phyloP scores from a whole-genome alignment of 345 rosid species.

The Angophora floribunda region DNA sequence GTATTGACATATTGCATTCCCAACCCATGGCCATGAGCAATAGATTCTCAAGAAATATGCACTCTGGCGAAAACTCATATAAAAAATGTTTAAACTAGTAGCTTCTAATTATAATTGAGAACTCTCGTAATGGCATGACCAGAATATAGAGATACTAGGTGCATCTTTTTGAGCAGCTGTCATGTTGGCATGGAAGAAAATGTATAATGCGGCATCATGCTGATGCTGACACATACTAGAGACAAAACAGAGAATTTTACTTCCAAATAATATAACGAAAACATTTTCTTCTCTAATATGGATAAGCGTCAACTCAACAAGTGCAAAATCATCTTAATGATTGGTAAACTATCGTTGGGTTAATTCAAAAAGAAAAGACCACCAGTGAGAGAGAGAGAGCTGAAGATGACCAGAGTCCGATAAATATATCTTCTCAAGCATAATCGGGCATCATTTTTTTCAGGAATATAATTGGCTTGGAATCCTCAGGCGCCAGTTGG shows the following conservation, averaged over 20 bases:
- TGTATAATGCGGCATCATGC: not conserved
- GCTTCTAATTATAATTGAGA: not conserved
- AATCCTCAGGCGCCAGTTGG: slow-evolving; percentile 50
- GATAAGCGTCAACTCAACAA: not conserved
- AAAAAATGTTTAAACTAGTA: not conserved
- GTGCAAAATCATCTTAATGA: not conserved
- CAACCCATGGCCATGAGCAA: not conserved
- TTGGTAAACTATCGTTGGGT: not conserved
- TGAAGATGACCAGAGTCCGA: not conserved
- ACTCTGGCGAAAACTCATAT: not conserved
- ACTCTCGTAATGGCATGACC: not conserved
- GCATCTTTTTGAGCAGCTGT: not conserved
- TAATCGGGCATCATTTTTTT: slow-evolving; percentile 62
- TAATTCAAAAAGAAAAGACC: not conserved
- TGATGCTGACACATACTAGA: not conserved
- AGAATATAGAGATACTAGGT: not conserved
- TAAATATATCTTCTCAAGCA: slow-evolving; percentile 8
- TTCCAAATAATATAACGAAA: not conserved
- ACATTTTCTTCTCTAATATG: not conserved
- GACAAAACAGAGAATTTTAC: not conserved
- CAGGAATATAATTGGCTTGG: slow-evolving; percentile 50
- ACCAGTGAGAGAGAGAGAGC: not conserved
- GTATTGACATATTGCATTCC: not conserved
- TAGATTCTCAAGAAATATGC: too few species aligned
- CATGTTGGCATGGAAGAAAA: not conserved